These are phyloP conservation scores for Dalbergia cultrata DNA, from an alignment of 306 rosid genomes.

Conservation along the genomic window DNA sequence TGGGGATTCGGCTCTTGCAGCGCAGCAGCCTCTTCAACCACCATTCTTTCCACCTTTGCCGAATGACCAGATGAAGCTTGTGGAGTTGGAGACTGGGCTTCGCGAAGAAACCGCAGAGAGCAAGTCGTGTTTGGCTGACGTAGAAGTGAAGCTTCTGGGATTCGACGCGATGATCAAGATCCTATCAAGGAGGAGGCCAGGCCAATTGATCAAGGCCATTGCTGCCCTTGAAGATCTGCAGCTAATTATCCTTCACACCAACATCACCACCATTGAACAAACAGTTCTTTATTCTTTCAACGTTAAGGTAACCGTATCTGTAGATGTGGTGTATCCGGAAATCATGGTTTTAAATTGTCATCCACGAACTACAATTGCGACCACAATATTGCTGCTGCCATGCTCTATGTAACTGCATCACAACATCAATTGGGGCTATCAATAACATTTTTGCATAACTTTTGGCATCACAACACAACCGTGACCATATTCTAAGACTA, in stretches of 20 bases:
- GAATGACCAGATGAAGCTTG: slow-evolving; percentile 65
- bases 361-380: too few relatives aligned
- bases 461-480: too few relatives aligned
- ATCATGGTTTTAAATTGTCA: too few relatives aligned
- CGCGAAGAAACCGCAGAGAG: slow-evolving; percentile 86
- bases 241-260: slow-evolving; percentile 87
- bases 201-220: slow-evolving; percentile 86
- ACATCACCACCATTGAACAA: slow-evolving; percentile 95
- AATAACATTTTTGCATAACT: too few relatives aligned
- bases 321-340: background rate
- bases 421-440: too few relatives aligned
- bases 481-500: too few relatives aligned
- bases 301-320: slow-evolving; percentile 69
- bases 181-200: slow-evolving; percentile 85
- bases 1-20: slow-evolving; percentile 52
- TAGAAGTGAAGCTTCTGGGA: slow-evolving; percentile 90
- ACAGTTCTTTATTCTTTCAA: slow-evolving; percentile 96
- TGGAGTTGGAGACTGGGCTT: slow-evolving; percentile 68
- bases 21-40: slow-evolving; percentile 43
- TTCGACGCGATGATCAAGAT: slow-evolving; percentile 94
- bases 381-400: too few relatives aligned
- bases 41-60: slow-evolving; percentile 61
- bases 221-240: slow-evolving; percentile 98
- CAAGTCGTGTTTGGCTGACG: slow-evolving; percentile 94
- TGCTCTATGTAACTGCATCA: too few relatives aligned